Percentiles rank a stretch among this genome's conserved stretches.
Conservation (phyloP, 2,329 filamentous ascomycete species). For the Hawksworthiomyces lignivorus region DNA sequence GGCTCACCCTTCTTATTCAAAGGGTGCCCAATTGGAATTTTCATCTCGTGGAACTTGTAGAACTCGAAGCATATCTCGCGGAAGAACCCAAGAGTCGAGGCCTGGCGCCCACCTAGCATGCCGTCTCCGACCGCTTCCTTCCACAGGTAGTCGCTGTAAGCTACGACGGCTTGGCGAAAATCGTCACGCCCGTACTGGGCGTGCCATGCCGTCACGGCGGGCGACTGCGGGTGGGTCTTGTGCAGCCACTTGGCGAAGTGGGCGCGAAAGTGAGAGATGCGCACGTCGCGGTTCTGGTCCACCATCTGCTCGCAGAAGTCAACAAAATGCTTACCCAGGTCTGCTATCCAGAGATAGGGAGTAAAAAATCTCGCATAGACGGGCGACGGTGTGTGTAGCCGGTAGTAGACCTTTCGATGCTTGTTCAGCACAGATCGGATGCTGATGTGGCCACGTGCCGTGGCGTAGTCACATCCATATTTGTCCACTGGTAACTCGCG, state of each 20-base stretch:
- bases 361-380: constrained; percentile 57
- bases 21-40: not conserved
- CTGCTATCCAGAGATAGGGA: constrained; percentile 63
- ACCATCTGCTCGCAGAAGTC: constrained; percentile 49
- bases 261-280: constrained; percentile 47
- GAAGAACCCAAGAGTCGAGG: constrained; percentile 42
- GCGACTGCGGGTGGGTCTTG: constrained; percentile 32
- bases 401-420: constrained; percentile 51
- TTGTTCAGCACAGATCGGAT: constrained; percentile 47
- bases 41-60: not conserved
- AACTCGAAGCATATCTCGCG: constrained; percentile 30
- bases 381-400: constrained; percentile 43
- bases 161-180: constrained; percentile 54
- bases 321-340: constrained; percentile 63
- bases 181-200: constrained; percentile 40
- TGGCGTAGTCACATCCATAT: constrained; percentile 45
- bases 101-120: constrained; percentile 25
- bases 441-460: constrained; percentile 51
- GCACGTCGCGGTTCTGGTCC: constrained; percentile 26
- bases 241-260: constrained; percentile 53
- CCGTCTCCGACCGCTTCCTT: constrained; percentile 57
- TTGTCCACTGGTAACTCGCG: constrained; percentile 55
- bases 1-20: not conserved
- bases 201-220: constrained; percentile 48
- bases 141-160: constrained; percentile 55